Evolutionary conservation across 192 early-diverging fungal species (phyloP).

Genomic region (Kappamyces sp.): DNA sequence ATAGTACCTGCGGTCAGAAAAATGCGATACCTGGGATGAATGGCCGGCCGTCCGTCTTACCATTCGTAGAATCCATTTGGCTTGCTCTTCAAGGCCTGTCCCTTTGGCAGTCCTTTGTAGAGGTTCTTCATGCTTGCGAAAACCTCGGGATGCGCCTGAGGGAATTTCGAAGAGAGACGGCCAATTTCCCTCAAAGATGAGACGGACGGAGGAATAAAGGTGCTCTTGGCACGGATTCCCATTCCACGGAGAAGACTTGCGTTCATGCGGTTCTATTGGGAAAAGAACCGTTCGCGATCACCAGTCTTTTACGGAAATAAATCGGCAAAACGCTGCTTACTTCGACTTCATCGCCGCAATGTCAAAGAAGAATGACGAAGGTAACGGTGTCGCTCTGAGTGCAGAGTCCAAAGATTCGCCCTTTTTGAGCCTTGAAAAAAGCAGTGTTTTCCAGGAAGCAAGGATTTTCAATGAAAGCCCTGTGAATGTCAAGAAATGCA

Average conservation of each 20-base stretch:
- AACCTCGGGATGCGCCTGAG: conserved; percentile 48
- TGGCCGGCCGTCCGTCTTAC: too few species aligned
- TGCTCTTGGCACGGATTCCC: conserved; percentile 30
- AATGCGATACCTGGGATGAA: background rate
- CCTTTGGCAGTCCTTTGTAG: conserved; percentile 47
- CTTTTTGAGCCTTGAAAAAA: conserved; percentile 71
- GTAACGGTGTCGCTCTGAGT: background rate
- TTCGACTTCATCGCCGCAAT: background rate
- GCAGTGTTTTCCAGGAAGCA: conserved; percentile 89
- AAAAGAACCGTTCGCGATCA: too few species aligned
- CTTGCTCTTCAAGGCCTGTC: conserved; percentile 19
- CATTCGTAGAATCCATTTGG: conserved; percentile 31
- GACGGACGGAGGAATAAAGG: conserved; percentile 44
- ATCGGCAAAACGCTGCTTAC: too few species aligned
- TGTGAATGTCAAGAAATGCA: conserved; percentile 90
- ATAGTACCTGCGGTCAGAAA: conserved; percentile 24
- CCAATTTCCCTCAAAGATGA: conserved; percentile 46
- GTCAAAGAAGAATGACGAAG: conserved; percentile 12
- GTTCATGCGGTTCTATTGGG: too few species aligned
- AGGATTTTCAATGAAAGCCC: conserved; percentile 96
- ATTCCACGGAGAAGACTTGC: too few species aligned
- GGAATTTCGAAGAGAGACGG: conserved; percentile 34
- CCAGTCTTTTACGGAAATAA: too few species aligned
- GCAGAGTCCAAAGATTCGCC: too few species aligned
- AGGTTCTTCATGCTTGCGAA: conserved; percentile 46